Evolutionary conservation across 2,329 filamentous ascomycete genomes (phyloP).

Genomic region (Phoma sp.): DNA sequence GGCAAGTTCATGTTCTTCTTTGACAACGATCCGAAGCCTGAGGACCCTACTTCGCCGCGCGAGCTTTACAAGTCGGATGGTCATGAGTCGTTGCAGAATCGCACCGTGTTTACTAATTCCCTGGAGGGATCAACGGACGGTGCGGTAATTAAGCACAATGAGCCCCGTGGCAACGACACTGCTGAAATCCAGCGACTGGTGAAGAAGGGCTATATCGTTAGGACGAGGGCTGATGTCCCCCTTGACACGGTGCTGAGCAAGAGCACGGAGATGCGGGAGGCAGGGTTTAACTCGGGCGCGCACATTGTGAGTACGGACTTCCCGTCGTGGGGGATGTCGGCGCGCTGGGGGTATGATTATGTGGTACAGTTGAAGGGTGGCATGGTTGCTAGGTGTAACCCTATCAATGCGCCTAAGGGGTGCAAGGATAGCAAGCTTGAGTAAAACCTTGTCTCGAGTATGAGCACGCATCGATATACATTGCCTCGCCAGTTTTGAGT

Average conservation of each 20-base stretch:
- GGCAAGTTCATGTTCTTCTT: constrained; percentile 59
- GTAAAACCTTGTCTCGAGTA: not conserved
- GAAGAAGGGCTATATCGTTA: constrained; percentile 56
- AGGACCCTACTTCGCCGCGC: constrained; percentile 38
- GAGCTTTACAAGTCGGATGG: constrained; percentile 48
- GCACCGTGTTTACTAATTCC: constrained; percentile 58
- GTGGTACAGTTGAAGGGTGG: constrained; percentile 42
- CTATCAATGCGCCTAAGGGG: constrained; percentile 43
- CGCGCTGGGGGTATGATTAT: constrained; percentile 57
- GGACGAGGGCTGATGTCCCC: constrained; percentile 56
- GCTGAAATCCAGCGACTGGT: constrained; percentile 54
- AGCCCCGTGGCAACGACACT: constrained; percentile 46
- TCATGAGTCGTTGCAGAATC: constrained; percentile 50
- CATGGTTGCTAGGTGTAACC: constrained; percentile 47
- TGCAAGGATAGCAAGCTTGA: constrained; percentile 37
- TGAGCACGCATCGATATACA: not conserved
- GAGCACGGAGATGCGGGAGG: constrained; percentile 52
- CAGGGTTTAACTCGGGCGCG: constrained; percentile 55
- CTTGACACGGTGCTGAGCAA: constrained; percentile 51
- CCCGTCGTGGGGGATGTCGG: constrained; percentile 54
- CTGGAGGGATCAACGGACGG: constrained; percentile 54
- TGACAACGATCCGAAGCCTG: constrained; percentile 54
- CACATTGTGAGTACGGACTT: constrained; percentile 60
- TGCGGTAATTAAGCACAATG: constrained; percentile 59
- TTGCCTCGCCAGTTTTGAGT: no score